Evolutionary conservation across 148 eudicot species (phyloP).

Genomic region (Cornus controversa): DNA sequence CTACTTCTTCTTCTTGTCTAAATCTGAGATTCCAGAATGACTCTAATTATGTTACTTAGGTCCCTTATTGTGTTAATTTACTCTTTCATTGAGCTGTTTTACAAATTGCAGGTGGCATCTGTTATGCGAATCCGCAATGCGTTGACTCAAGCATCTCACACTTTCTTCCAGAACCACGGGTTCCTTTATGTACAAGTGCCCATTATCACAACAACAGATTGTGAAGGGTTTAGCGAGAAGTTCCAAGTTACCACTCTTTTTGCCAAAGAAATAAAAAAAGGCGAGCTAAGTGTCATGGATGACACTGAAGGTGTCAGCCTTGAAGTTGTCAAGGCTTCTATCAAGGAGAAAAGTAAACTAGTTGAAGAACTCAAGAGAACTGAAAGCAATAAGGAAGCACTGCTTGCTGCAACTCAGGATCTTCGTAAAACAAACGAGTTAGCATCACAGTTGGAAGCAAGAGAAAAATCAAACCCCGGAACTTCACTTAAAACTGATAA

Average conservation of each 20-base stretch:
- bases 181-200: slow-evolving; percentile 86
- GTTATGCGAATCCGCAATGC: slow-evolving; percentile 64
- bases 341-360: slow-evolving; percentile 52
- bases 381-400: slow-evolving; percentile 73
- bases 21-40: too few species aligned
- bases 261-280: slow-evolving; percentile 18
- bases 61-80: background rate
- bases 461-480: slow-evolving; percentile 37
- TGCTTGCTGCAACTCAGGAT: slow-evolving; percentile 67
- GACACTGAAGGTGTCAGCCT: slow-evolving; percentile 39
- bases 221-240: slow-evolving; percentile 55
- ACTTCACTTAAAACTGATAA: slow-evolving; percentile 25
- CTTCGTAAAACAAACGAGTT: slow-evolving; percentile 66
- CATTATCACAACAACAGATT: slow-evolving; percentile 61
- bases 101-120: slow-evolving; percentile 66
- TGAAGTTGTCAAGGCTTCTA: slow-evolving; percentile 58
- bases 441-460: slow-evolving; percentile 51
- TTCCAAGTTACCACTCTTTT: slow-evolving; percentile 70
- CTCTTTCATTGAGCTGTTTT: background rate
- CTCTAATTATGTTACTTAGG: too few species aligned
- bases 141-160: slow-evolving; percentile 55
- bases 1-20: too few species aligned
- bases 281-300: slow-evolving; percentile 2
- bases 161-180: slow-evolving; percentile 68
- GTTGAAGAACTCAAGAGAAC: slow-evolving; percentile 72